A percentile compares a stretch with the other conserved stretches of the same genome.
These are phyloP conservation scores for Russula sp. DNA, from an alignment of 768 basidiomycete species.

Conservation along the genomic window DNA sequence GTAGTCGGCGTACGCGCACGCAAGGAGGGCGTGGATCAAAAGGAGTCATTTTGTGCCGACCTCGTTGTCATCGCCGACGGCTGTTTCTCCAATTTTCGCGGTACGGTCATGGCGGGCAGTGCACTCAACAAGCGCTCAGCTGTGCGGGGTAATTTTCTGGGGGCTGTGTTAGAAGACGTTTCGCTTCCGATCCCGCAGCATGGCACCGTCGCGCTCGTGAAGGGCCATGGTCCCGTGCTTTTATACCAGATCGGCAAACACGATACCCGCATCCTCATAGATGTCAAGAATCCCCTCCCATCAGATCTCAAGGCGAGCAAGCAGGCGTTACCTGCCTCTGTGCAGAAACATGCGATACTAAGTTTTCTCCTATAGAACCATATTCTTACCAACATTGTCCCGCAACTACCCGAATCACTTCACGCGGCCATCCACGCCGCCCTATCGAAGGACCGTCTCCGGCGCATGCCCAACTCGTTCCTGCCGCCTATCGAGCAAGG, in stretches of 20 bases:
- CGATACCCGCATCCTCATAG: constrained; percentile 92
- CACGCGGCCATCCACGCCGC: constrained; percentile 63
- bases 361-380: constrained; percentile 46
- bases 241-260: constrained; percentile 87
- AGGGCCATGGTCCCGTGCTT: constrained; percentile 82
- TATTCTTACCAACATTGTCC: constrained; percentile 70
- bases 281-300: constrained; percentile 82
- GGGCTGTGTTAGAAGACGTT: constrained; percentile 76
- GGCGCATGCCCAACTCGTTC: constrained; percentile 95
- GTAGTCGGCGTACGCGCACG: constrained; percentile 67
- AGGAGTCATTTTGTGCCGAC: constrained; percentile 63
- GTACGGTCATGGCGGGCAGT: constrained; percentile 52
- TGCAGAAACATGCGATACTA: not conserved
- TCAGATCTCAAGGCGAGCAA: constrained; percentile 65
- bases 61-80: constrained; percentile 91
- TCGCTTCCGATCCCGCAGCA: constrained; percentile 68
- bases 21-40: constrained; percentile 39
- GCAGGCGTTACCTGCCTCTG: not conserved
- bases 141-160: constrained; percentile 79
- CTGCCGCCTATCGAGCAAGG: constrained; percentile 76
- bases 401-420: constrained; percentile 74
- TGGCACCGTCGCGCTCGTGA: constrained; percentile 81
- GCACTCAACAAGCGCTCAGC: constrained; percentile 50
- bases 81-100: constrained; percentile 91
- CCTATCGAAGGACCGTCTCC: constrained; percentile 73